Base-by-base conservation (phyloP, 1,284 basidiomycete genomes). In the Sporisorium graminicola region DNA sequence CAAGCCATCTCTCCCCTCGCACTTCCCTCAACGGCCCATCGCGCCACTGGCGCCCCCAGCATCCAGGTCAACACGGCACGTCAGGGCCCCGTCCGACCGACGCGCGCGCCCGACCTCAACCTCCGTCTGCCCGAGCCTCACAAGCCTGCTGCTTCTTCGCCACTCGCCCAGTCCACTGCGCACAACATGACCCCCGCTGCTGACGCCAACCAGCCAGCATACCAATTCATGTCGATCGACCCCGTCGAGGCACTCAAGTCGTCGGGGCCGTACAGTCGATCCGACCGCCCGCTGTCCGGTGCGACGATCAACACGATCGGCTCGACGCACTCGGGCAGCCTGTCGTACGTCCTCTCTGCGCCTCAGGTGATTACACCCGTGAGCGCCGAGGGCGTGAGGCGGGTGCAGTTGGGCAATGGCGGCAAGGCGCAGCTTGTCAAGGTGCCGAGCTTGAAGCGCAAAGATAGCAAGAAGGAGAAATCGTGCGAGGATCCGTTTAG, bases 141-240 rank as follows among this genome's bases (percentile, higher is more conserved):
- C 18, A 27, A 53, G 20, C 54, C 65, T 14, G 13, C 44, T n/a
- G 42, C 55, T 5, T 64, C 74, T 5, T 76, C 68, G 13, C 62
- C 65, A 0, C 65, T 76, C 27, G 53, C 66, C 55, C 22, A 37
- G n/a, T 40, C 24, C 43, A 42, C 5, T 12, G 3, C 43, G 10
- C 26, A n/a, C 20, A 46, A 54, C 16, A 8, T 27, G 18, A 5
- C 35, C 16, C 50, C 13, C 35, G 37, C n/a, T 20, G 16, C 40
- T 9, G 40, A 18, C 2, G 5, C 18, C 14, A 24, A 31, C 40
- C 40, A 52, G 31, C 61, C 31, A 1, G 46, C 27, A 26, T 70
- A 70, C 58, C 53, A 52, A 12, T 78, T 78, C 50, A 75, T 78
- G 76, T 75, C 72, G 16, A 72, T 78, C 51, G 76, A 78, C 35